A percentile compares a stretch with the other conserved stretches of the same genome.
These are phyloP conservation scores for Condylostoma magnum DNA, from an alignment of 169 alveolate genomes.

Conservation along the genomic window DNA sequence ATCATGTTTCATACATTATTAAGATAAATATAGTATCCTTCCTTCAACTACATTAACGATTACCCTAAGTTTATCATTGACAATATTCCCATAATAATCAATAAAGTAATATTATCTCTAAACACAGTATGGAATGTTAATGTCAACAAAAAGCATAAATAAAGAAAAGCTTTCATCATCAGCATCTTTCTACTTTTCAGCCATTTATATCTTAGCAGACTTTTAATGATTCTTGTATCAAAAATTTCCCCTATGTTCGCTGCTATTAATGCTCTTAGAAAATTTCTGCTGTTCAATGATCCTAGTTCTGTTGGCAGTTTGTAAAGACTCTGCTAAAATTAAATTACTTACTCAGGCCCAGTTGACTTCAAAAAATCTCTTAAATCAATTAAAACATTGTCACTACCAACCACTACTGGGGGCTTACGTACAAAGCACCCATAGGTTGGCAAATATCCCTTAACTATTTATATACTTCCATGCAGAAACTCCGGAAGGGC, in stretches of 20 bases:
- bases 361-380: no score
- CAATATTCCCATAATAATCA: no score
- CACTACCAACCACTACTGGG: no score
- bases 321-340: not conserved
- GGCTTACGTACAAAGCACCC: no score
- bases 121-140: slow-evolving; percentile 7
- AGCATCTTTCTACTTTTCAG: not conserved
- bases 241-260: slow-evolving; percentile 1
- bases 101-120: no score
- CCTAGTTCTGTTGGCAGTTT: slow-evolving; percentile 25
- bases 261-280: not conserved
- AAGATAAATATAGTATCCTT: not conserved
- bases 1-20: slow-evolving; percentile 11
- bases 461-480: no score
- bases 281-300: slow-evolving; percentile 4
- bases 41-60: not conserved
- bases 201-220: slow-evolving; percentile 6
- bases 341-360: slow-evolving; percentile 16
- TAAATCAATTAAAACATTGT: no score
- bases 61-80: no score
- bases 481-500: no score
- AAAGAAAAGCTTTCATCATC: not conserved
- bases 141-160: not conserved
- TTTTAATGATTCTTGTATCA: not conserved
- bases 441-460: no score